Evolutionary conservation across 495 filamentous ascomycete species (phyloP), one percentile per base, ranked within the genome.

Genomic region (Chaetomium fimeti): DNA sequence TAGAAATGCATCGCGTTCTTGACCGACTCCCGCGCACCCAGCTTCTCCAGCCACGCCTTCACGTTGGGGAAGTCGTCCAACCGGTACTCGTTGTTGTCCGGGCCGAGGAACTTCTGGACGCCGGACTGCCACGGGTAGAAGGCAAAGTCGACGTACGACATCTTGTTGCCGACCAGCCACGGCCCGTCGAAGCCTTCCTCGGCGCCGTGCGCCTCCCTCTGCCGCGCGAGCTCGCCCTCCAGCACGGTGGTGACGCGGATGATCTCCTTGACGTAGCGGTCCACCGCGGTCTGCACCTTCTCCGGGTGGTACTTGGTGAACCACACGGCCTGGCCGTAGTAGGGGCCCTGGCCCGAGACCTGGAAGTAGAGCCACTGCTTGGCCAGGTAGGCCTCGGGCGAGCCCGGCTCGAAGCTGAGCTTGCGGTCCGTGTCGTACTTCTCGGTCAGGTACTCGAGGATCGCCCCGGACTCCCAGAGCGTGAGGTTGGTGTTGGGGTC

Each of bases 381-480:
- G 40, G 80, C 77, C 3, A 76, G 75, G 71, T 79, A 83, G 55
- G 75, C 78, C 57, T 87, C 84, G 25, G 72, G 73, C 1, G 80
- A 75, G 36, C 78, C 79, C 16, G 75, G 42, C 5, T 74, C 68
- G 68, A 85, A 89, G 68, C 80, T 85, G 60, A 91, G 68, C 62
- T 80, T 85, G 62, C 84, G 74, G 13, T 84, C 72, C 57, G 75
- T 84, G 75, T 91, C 88, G 76, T 92, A 92, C n/a, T 77, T 82
- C 22, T 89, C 87, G 49, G 90, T 69, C 20, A 92, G 76, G 70
- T 92, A 92, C 63, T 87, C 78, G 66, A 91, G 63, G 73, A 91
- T 90, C 18, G 90, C 89, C 60, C 88, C 89, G 6, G 85, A 88
- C 69, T 91, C 89, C 87, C 87, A 91, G 15, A 92, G 69, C 0